Conservation (phyloP, 768 basidiomycete genomes). For the Xerocomellus amylosporus region DNA sequence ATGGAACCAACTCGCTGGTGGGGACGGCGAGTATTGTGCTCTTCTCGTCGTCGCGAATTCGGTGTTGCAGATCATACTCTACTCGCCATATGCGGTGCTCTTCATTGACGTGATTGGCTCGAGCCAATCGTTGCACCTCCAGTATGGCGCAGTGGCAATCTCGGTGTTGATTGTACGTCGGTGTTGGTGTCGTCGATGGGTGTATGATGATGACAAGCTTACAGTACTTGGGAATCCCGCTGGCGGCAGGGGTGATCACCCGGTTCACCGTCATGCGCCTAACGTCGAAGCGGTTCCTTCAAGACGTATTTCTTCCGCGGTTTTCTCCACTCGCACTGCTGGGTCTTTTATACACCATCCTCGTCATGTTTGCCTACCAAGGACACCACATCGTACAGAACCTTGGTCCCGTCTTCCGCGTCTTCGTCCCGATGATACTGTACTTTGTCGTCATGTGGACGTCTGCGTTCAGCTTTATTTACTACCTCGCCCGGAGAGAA, state of each 20-base stretch:
- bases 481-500: conserved; percentile 41
- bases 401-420: conserved; percentile 73
- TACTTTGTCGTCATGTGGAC: conserved; percentile 82
- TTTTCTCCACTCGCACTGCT: conserved; percentile 70
- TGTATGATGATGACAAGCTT: neutral
- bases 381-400: conserved; percentile 69
- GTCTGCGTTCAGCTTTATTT: conserved; percentile 55
- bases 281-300: conserved; percentile 47
- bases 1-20: conserved; percentile 73
- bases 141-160: conserved; percentile 58
- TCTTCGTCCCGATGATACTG: conserved; percentile 74
- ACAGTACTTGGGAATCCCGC: conserved; percentile 82
- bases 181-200: neutral
- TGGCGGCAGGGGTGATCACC: conserved; percentile 68
- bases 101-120: conserved; percentile 73
- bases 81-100: conserved; percentile 65
- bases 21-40: conserved; percentile 70
- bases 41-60: conserved; percentile 82
- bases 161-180: conserved; percentile 69
- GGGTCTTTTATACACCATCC: conserved; percentile 78
- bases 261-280: conserved; percentile 51
- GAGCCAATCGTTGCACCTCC: conserved; percentile 38
- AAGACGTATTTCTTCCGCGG: conserved; percentile 57
- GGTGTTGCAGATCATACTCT: conserved; percentile 68
- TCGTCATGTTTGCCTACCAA: conserved; percentile 72